Conservation (phyloP, 1,284 basidiomycete genomes). For the Xanthoconium separans region DNA sequence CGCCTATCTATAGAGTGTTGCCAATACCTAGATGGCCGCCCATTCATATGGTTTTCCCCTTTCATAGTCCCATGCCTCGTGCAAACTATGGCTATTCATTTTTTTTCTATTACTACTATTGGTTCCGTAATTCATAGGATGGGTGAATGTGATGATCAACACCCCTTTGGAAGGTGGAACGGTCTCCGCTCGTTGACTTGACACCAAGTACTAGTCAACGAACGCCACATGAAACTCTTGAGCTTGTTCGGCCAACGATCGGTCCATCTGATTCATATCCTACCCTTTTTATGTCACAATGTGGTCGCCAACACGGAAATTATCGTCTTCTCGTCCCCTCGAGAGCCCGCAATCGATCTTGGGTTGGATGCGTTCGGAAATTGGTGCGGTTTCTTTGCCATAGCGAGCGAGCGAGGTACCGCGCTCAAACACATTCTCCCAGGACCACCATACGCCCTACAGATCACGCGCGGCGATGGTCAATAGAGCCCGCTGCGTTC, state of each 20-base stretch:
- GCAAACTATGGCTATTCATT: not conserved
- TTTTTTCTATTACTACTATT: conserved; percentile 1
- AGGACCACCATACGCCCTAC: conserved; percentile 35
- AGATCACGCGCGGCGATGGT: conserved; percentile 34
- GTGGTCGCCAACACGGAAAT: conserved; percentile 64
- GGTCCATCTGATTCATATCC: conserved; percentile 14
- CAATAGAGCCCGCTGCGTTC: conserved; percentile 44
- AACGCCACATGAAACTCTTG: conserved; percentile 21
- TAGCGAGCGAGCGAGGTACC: conserved; percentile 29
- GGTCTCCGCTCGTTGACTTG: conserved; percentile 22
- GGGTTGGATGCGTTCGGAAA: conserved; percentile 31
- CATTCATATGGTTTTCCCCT: conserved; percentile 15
- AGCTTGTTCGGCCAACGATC: conserved; percentile 12
- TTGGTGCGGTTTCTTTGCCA: conserved; percentile 37
- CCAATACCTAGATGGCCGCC: conserved; percentile 21
- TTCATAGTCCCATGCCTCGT: conserved; percentile 21
- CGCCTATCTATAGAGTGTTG: conserved; percentile 8
- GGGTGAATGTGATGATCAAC: conserved; percentile 19
- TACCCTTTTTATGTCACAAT: conserved; percentile 27
- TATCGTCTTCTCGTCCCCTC: conserved; percentile 49
- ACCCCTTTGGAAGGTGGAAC: conserved; percentile 5
- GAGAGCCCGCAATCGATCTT: conserved; percentile 22
- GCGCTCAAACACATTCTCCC: not conserved
- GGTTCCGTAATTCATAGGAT: conserved; percentile 9
- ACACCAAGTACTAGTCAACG: conserved; percentile 9